phyloP scores from a whole-genome alignment of 2,329 filamentous ascomycete species.

The Lachnellula arida region DNA sequence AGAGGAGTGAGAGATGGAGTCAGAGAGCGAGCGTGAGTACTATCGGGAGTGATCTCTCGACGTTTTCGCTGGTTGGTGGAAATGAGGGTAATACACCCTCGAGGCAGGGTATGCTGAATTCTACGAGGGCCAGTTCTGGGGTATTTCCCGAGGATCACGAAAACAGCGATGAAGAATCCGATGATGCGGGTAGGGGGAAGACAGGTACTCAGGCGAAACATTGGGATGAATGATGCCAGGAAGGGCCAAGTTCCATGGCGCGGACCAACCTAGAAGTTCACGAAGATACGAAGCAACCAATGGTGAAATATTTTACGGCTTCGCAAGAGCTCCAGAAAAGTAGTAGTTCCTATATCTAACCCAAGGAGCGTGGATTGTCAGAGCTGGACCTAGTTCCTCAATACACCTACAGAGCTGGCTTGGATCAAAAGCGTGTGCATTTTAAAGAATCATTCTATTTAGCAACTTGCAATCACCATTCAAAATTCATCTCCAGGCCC shows the following conservation, averaged over 20 bases:
- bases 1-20: background rate
- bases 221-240: background rate
- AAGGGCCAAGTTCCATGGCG: background rate
- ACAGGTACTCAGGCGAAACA: background rate
- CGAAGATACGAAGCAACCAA: no score
- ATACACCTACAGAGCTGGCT: no score
- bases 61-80: background rate
- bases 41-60: background rate
- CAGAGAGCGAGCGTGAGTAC: background rate
- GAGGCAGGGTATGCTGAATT: constrained; percentile 1
- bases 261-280: no score
- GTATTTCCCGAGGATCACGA: constrained; percentile 5
- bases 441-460: no score
- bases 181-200: background rate
- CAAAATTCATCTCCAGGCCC: background rate
- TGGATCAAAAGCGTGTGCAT: no score
- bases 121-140: constrained; percentile 5
- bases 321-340: no score
- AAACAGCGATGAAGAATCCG: background rate
- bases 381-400: no score
- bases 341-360: no score
- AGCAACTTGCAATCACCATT: background rate
- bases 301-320: no score
- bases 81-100: background rate
- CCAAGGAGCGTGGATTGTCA: no score